Evolutionary conservation across 192 early-diverging fungal species (phyloP).

Genomic region (Diversispora eburnea): DNA sequence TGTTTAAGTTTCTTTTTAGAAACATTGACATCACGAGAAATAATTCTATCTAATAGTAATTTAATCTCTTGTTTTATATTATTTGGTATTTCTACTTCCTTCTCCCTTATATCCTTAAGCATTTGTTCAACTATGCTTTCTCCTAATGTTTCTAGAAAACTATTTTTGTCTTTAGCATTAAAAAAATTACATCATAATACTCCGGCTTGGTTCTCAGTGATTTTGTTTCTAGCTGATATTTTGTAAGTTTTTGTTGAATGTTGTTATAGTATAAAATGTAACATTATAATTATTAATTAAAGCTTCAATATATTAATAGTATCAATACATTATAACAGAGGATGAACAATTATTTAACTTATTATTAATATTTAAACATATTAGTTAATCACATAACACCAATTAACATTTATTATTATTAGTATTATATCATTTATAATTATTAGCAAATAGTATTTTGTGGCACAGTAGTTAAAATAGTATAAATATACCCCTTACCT

Average conservation of each 20-base stretch:
- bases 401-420: too few species aligned
- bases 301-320: too few species aligned
- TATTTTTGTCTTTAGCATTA: constrained; percentile 1
- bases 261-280: too few species aligned
- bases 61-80: constrained; percentile 15
- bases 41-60: constrained; percentile 1
- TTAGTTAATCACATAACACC: too few species aligned
- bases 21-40: constrained; percentile 5
- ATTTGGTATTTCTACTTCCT: constrained; percentile 12
- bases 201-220: background rate
- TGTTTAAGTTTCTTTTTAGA: constrained; percentile 16
- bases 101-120: constrained; percentile 5
- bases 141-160: constrained; percentile 17
- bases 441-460: too few species aligned
- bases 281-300: too few species aligned
- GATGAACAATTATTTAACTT: too few species aligned
- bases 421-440: too few species aligned
- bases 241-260: constrained; percentile 9
- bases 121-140: constrained; percentile 5
- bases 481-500: too few species aligned
- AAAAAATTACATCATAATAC: constrained; percentile 13
- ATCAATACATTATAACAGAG: too few species aligned
- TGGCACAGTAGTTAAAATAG: too few species aligned
- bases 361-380: too few species aligned
- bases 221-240: constrained; percentile 17